These are phyloP conservation scores for Hypoxylon sp. DNA, from an alignment of 2,329 filamentous ascomycete species.

Conservation along the genomic window DNA sequence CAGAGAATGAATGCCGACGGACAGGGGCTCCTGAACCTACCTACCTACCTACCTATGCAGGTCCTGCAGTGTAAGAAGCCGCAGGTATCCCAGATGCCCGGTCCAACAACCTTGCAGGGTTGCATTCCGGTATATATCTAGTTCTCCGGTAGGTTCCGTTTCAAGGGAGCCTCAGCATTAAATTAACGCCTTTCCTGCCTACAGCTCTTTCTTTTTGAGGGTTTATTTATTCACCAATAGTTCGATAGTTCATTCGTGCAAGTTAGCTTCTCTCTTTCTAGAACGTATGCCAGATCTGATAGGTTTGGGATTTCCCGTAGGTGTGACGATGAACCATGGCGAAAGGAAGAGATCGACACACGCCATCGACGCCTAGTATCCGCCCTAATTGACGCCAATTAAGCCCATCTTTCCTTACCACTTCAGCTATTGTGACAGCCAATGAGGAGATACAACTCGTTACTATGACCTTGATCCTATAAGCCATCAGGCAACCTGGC, in stretches of 20 bases:
- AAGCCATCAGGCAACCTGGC: background rate
- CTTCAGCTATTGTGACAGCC: background rate
- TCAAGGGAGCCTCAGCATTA: slow-evolving; percentile 12
- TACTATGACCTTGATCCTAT: background rate
- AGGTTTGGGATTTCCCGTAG: background rate
- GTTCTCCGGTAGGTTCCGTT: slow-evolving; percentile 18
- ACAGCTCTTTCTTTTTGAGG: background rate
- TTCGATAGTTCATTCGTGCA: slow-evolving; percentile 2
- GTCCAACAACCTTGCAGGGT: background rate
- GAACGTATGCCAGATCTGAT: background rate
- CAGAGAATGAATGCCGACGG: background rate
- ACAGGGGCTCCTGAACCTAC: too few species aligned
- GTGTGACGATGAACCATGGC: background rate
- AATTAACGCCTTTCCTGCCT: background rate
- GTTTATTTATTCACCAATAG: background rate
- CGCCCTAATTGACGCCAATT: slow-evolving; percentile 19
- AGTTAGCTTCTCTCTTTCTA: background rate
- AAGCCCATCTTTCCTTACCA: background rate
- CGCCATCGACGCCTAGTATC: slow-evolving; percentile 13
- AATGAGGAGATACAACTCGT: background rate
- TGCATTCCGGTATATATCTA: background rate
- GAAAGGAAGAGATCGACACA: slow-evolving; percentile 29
- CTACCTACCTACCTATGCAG: background rate
- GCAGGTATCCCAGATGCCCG: too few species aligned
- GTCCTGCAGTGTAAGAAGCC: slow-evolving; percentile 2